Evolutionary conservation across 2,329 filamentous ascomycete species (phyloP).

Genomic region (Verticillium longisporum): DNA sequence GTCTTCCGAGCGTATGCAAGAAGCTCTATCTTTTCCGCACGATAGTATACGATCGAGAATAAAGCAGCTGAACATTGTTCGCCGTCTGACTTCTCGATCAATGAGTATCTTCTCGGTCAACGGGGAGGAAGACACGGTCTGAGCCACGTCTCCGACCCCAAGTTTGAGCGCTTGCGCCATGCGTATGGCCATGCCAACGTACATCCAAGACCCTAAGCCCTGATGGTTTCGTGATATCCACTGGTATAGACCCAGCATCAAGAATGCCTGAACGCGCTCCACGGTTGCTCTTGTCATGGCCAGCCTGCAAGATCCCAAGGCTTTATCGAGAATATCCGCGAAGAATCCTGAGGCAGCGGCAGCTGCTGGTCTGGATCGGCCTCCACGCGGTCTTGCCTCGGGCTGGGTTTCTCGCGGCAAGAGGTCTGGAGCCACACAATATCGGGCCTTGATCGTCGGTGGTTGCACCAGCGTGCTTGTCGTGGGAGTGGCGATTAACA

Average conservation of each 20-base stretch:
- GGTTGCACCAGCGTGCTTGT: neutral
- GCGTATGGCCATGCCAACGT: slow-evolving; percentile 56
- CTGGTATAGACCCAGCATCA: slow-evolving; percentile 68
- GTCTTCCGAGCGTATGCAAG: slow-evolving; percentile 52
- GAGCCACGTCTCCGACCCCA: slow-evolving; percentile 42
- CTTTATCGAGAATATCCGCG: slow-evolving; percentile 49
- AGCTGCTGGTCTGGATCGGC: slow-evolving; percentile 36
- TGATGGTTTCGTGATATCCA: slow-evolving; percentile 55
- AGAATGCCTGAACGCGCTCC: slow-evolving; percentile 57
- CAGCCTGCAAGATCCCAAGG: slow-evolving; percentile 37
- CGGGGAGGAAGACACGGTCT: slow-evolving; percentile 12
- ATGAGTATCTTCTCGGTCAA: slow-evolving; percentile 21
- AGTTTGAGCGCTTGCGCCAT: slow-evolving; percentile 57
- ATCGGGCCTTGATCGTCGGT: neutral
- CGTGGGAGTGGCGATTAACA: slow-evolving; percentile 31
- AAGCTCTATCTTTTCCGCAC: slow-evolving; percentile 54
- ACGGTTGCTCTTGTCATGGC: slow-evolving; percentile 47
- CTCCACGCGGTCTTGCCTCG: slow-evolving; percentile 14
- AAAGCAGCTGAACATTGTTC: slow-evolving; percentile 70
- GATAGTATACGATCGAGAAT: slow-evolving; percentile 65
- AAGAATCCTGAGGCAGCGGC: slow-evolving; percentile 58
- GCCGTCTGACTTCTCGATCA: slow-evolving; percentile 51
- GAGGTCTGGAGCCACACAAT: slow-evolving; percentile 21
- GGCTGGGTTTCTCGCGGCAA: neutral
- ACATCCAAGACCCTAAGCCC: slow-evolving; percentile 58